Evolutionary conservation across 2,329 filamentous ascomycete species (phyloP).

Genomic region (Harringtonia lauricola): DNA sequence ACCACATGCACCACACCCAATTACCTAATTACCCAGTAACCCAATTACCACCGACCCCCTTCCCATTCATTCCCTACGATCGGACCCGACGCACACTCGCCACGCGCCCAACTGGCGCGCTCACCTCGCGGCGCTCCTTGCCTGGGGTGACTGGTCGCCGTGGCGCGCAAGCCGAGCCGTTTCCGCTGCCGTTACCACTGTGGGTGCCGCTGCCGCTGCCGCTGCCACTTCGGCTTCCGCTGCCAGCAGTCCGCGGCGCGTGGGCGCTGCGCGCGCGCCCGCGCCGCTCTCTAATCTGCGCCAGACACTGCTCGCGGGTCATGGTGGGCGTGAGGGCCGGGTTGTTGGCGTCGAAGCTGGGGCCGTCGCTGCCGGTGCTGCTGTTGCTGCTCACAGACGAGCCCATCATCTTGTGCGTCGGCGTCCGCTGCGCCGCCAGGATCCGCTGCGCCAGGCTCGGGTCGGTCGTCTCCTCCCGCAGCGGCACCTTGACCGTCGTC

Average conservation of each 20-base stretch:
- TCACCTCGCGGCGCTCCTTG: constrained; percentile 10
- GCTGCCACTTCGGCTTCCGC: neutral
- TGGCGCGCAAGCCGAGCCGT: neutral
- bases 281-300: constrained; percentile 61
- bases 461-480: constrained; percentile 33
- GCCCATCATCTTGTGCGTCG: constrained; percentile 18
- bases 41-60: neutral
- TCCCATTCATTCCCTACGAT: neutral
- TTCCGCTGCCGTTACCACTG: neutral
- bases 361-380: constrained; percentile 15
- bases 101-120: constrained; percentile 8
- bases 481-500: constrained; percentile 39
- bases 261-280: constrained; percentile 56
- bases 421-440: constrained; percentile 27
- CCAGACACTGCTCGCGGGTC: constrained; percentile 64
- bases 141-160: constrained; percentile 11
- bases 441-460: constrained; percentile 33
- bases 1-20: neutral
- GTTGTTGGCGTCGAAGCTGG: constrained; percentile 42
- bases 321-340: constrained; percentile 53
- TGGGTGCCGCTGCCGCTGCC: neutral
- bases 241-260: neutral
- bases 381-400: constrained; percentile 1
- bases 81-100: constrained; percentile 7
- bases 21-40: neutral